Conservation (phyloP, 2,329 filamentous ascomycete genomes). For the Colletotrichum nymphaeae region DNA sequence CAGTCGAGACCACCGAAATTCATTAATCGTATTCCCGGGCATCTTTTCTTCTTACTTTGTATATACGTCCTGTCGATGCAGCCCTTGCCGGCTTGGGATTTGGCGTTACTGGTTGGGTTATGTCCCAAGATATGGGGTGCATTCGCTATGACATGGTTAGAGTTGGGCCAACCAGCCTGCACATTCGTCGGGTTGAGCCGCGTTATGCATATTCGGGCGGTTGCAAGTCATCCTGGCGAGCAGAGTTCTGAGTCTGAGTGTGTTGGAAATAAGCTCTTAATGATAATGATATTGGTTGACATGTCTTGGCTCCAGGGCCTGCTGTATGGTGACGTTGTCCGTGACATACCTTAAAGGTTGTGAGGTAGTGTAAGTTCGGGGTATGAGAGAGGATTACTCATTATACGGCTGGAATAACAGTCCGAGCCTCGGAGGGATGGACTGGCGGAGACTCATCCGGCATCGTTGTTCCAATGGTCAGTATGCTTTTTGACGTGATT, state of each 20-base stretch:
- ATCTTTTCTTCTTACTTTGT: conserved; percentile 3
- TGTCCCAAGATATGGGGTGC: conserved; percentile 12
- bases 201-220: conserved; percentile 29
- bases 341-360: background rate
- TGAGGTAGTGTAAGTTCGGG: background rate
- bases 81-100: conserved; percentile 17
- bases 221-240: background rate
- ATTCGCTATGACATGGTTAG: conserved; percentile 33
- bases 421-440: conserved; percentile 16
- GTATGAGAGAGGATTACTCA: background rate
- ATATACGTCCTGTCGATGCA: background rate
- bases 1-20: conserved; percentile 40
- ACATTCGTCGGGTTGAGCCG: conserved; percentile 13
- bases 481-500: conserved; percentile 21
- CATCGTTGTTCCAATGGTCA: conserved; percentile 6
- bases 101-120: conserved; percentile 20
- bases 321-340: background rate
- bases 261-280: conserved; percentile 27
- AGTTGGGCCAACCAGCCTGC: background rate
- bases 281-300: conserved; percentile 33
- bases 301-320: background rate
- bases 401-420: background rate
- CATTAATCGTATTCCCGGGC: conserved; percentile 14
- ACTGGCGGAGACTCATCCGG: background rate
- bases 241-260: conserved; percentile 11